A percentile compares a stretch with the other conserved stretches of the same genome.
Evolutionary conservation across 2,329 filamentous ascomycete species (phyloP).

Genomic region (Cadophora malorum): DNA sequence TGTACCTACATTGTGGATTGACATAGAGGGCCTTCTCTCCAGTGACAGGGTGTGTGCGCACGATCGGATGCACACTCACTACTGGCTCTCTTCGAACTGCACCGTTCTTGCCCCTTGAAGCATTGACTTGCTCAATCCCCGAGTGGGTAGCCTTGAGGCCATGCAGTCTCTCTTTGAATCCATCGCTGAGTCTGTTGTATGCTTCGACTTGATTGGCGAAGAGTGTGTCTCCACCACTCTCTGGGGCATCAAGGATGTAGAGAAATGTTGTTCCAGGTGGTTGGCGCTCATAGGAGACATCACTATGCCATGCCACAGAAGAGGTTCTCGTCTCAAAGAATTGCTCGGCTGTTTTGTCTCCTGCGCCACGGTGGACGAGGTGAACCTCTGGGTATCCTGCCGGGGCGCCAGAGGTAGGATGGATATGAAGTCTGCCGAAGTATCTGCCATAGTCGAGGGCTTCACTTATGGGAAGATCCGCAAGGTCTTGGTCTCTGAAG

Average conservation of each 20-base stretch:
- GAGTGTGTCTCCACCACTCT: conserved; percentile 82
- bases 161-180: conserved; percentile 80
- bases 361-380: conserved; percentile 75
- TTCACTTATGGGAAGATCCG: conserved; percentile 71
- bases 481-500: conserved; percentile 78
- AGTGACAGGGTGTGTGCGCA: conserved; percentile 81
- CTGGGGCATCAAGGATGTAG: conserved; percentile 83
- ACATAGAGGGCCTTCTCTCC: conserved; percentile 85
- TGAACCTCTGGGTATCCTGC: conserved; percentile 77
- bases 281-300: conserved; percentile 87
- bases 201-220: conserved; percentile 82
- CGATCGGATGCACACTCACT: conserved; percentile 75
- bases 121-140: conserved; percentile 79
- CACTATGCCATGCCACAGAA: conserved; percentile 87
- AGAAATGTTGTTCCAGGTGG: conserved; percentile 90
- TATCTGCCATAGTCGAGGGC: conserved; percentile 75
- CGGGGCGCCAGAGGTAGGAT: conserved; percentile 78
- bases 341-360: conserved; percentile 63
- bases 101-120: conserved; percentile 68
- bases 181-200: conserved; percentile 79
- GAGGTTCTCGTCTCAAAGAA: conserved; percentile 76
- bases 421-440: conserved; percentile 83
- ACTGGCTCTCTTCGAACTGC: conserved; percentile 80
- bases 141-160: conserved; percentile 83
- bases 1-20: conserved; percentile 76